Conservation (phyloP, 2,329 filamentous ascomycete species). For the Sporothrix luriei region DNA sequence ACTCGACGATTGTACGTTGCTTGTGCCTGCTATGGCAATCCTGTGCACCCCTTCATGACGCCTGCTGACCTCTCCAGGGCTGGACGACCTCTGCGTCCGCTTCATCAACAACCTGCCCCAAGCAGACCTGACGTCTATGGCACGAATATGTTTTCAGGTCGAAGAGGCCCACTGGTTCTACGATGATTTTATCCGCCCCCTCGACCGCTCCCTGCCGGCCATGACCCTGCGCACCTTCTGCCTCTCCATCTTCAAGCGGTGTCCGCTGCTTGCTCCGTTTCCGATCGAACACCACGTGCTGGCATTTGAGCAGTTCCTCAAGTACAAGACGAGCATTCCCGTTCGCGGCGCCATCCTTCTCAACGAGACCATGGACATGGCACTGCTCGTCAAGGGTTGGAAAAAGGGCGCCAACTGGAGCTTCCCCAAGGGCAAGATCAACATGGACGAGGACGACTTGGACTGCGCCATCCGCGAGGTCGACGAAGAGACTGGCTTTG, state of each 20-base stretch:
- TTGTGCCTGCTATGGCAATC: background rate
- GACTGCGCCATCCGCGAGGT: conserved; percentile 94
- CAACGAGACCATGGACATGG: conserved; percentile 91
- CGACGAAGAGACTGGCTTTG: conserved; percentile 92
- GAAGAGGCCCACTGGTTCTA: conserved; percentile 99
- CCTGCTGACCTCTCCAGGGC: conserved; percentile 57
- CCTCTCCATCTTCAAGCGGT: conserved; percentile 89
- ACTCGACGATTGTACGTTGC: conserved; percentile 78
- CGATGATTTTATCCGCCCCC: conserved; percentile 95
- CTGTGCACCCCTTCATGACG: background rate
- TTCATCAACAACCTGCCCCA: conserved; percentile 97
- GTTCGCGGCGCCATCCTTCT: conserved; percentile 93
- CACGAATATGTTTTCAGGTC: conserved; percentile 96
- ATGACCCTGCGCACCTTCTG: conserved; percentile 85
- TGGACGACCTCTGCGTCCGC: conserved; percentile 96
- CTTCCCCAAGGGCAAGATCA: conserved; percentile 96
- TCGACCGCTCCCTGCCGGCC: conserved; percentile 81
- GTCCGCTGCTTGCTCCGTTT: conserved; percentile 81
- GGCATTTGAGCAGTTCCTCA: conserved; percentile 88
- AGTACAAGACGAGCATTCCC: conserved; percentile 92
- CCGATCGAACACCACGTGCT: conserved; percentile 74
- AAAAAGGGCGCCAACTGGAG: conserved; percentile 97
- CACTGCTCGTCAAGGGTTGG: conserved; percentile 94
- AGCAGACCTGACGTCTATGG: conserved; percentile 85
- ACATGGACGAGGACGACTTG: conserved; percentile 91